phyloP scores from a whole-genome alignment of 768 basidiomycete genomes.

The Inosperma sp. region DNA sequence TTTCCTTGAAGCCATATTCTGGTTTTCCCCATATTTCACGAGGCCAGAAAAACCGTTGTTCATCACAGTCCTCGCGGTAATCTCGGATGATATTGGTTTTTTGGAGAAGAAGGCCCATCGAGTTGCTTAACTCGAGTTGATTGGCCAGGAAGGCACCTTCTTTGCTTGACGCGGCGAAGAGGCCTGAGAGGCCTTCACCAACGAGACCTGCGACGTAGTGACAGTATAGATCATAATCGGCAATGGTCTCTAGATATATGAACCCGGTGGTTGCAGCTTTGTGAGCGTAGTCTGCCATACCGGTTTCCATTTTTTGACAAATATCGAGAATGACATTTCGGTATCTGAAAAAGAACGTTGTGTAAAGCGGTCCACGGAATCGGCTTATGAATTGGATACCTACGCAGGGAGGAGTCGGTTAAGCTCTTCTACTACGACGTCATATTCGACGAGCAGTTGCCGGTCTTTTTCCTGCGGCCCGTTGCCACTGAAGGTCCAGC shows the following conservation, averaged over 20 bases:
- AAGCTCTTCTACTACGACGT: slow-evolving; percentile 76
- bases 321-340: slow-evolving; percentile 80
- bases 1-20: slow-evolving; percentile 63
- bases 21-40: slow-evolving; percentile 78
- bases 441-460: slow-evolving; percentile 78
- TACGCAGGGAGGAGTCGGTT: slow-evolving; percentile 56
- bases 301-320: slow-evolving; percentile 78
- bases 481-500: slow-evolving; percentile 80
- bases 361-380: slow-evolving; percentile 5
- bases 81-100: slow-evolving; percentile 99
- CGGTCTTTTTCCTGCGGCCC: slow-evolving; percentile 89
- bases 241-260: slow-evolving; percentile 66
- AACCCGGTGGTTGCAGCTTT: slow-evolving; percentile 67
- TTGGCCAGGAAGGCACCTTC: slow-evolving; percentile 68
- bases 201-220: slow-evolving; percentile 98
- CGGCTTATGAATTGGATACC: no score
- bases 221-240: slow-evolving; percentile 95
- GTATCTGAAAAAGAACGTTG: slow-evolving; percentile 24
- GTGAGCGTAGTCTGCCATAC: slow-evolving; percentile 96
- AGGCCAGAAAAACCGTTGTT: slow-evolving; percentile 91
- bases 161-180: slow-evolving; percentile 83
- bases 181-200: slow-evolving; percentile 87
- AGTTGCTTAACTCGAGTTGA: slow-evolving; percentile 86
- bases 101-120: slow-evolving; percentile 93
- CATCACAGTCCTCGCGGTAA: slow-evolving; percentile 84